These are phyloP conservation scores for Leavenworthia alabamica DNA, from an alignment of 345 rosid species.

Conservation along the genomic window DNA sequence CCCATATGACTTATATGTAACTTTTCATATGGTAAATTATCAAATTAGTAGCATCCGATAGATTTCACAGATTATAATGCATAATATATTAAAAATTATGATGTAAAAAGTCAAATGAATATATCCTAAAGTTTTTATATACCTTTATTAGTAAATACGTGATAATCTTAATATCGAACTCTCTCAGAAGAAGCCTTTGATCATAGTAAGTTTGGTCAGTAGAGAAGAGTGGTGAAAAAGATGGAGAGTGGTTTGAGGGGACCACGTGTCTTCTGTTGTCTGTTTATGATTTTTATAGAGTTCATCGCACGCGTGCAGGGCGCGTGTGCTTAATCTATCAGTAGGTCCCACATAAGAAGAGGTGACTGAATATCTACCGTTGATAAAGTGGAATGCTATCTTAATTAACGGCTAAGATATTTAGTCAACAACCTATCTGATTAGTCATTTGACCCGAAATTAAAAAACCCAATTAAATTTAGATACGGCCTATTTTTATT, in stretches of 20 bases:
- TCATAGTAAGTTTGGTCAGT: background rate
- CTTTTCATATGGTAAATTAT: background rate
- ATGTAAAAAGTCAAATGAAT: background rate
- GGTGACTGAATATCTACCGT: conserved; percentile 12
- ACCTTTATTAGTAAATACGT: background rate
- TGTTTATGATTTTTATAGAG: background rate
- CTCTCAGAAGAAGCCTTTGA: background rate
- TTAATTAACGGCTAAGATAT: conserved; percentile 20
- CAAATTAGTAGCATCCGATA: background rate
- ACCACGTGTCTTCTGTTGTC: conserved; percentile 29
- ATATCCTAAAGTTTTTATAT: background rate
- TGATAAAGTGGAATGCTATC: conserved; percentile 5
- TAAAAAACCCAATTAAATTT: conserved; percentile 24
- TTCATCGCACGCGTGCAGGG: conserved; percentile 31
- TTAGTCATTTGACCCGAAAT: conserved; percentile 35
- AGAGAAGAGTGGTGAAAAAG: conserved; percentile 7
- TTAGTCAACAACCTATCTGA: conserved; percentile 42
- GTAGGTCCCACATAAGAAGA: conserved; percentile 26
- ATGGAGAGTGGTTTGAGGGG: conserved; percentile 19
- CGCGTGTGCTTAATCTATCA: conserved; percentile 35
- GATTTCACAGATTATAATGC: background rate
- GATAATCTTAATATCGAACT: background rate
- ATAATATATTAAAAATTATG: background rate
- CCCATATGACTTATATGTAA: background rate
- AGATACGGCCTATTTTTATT: conserved; percentile 12